Percentiles rank a stretch among this genome's conserved stretches.
These are phyloP conservation scores for Linnemannia exigua DNA, from an alignment of 192 early-diverging fungal genomes.

Conservation along the genomic window DNA sequence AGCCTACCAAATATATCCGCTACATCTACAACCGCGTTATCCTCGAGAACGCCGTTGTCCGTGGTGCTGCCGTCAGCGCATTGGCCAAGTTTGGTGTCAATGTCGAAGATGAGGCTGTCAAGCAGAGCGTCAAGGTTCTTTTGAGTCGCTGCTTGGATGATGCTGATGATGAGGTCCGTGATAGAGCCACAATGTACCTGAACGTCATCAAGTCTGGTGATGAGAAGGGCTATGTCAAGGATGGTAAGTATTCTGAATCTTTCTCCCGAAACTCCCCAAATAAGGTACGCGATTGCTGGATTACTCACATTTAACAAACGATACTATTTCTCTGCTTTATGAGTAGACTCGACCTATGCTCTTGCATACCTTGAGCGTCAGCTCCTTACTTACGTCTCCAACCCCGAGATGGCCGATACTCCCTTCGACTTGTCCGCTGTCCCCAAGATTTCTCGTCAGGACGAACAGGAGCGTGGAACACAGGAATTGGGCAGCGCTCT, in stretches of 20 bases:
- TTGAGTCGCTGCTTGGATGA: constrained; percentile 96
- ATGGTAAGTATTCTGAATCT: constrained; percentile 72
- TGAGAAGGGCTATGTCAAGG: constrained; percentile 80
- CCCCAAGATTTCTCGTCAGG: constrained; percentile 90
- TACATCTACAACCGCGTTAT: constrained; percentile 99
- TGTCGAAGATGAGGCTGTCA: constrained; percentile 76
- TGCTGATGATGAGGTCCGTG: constrained; percentile 98
- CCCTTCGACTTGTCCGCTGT: constrained; percentile 85
- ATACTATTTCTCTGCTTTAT: neutral
- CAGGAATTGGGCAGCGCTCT: constrained; percentile 36
- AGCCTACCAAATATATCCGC: constrained; percentile 96
- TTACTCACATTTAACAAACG: neutral
- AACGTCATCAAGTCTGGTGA: constrained; percentile 75
- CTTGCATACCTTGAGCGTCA: constrained; percentile 88
- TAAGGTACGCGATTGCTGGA: neutral
- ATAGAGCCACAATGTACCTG: constrained; percentile 93
- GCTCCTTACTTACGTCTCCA: constrained; percentile 88
- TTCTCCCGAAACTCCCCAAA: neutral
- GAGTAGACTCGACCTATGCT: constrained; percentile 85
- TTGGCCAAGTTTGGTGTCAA: constrained; percentile 94
- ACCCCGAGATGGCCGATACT: constrained; percentile 68
- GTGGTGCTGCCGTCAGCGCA: constrained; percentile 96
- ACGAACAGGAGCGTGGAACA: constrained; percentile 83
- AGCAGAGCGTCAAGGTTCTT: constrained; percentile 85
- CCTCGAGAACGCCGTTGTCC: constrained; percentile 95